phyloP scores from a whole-genome alignment of 2,329 filamentous ascomycete genomes.

The Aspergillus brunneoviolaceus region DNA sequence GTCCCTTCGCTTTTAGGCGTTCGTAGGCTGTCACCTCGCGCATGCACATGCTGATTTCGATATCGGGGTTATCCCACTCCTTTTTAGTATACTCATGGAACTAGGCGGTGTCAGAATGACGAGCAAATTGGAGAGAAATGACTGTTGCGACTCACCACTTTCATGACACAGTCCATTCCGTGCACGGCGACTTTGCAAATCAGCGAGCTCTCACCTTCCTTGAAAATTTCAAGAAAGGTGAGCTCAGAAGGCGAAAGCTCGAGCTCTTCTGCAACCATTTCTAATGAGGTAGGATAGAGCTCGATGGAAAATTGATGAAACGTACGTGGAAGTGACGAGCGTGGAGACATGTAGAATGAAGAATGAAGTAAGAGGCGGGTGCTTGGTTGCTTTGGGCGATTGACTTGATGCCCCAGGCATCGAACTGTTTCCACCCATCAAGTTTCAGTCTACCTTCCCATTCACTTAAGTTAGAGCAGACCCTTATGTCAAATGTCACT shows the following conservation, averaged over 20 bases:
- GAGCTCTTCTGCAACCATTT: not conserved
- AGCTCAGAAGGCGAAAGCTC: conserved; percentile 7
- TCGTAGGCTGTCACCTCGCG: conserved; percentile 19
- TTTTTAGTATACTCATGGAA: conserved; percentile 13
- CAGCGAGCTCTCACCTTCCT: conserved; percentile 11
- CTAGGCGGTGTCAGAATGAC: conserved; percentile 2
- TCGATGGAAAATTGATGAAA: too few relatives aligned
- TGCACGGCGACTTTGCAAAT: conserved; percentile 16
- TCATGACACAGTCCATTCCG: conserved; percentile 15
- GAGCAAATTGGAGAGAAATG: not conserved
- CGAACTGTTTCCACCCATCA: too few relatives aligned
- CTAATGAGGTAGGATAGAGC: too few relatives aligned
- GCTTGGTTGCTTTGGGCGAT: too few relatives aligned
- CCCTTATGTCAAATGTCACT: conserved; percentile 12
- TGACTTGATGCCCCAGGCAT: too few relatives aligned
- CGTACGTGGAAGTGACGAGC: too few relatives aligned
- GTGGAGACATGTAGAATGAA: too few relatives aligned
- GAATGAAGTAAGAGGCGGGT: too few relatives aligned
- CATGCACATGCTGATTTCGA: conserved; percentile 18
- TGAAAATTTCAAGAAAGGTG: conserved; percentile 11
- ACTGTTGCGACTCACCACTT: conserved; percentile 13
- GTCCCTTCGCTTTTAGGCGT: conserved; percentile 18
- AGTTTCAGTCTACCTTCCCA: too few relatives aligned
- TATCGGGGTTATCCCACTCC: conserved; percentile 10
- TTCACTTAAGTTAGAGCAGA: too few relatives aligned